A percentile compares a stretch with the other conserved stretches of the same genome.
Conservation (phyloP, 179 eudicot genomes). For the Spinacia oleracea region DNA sequence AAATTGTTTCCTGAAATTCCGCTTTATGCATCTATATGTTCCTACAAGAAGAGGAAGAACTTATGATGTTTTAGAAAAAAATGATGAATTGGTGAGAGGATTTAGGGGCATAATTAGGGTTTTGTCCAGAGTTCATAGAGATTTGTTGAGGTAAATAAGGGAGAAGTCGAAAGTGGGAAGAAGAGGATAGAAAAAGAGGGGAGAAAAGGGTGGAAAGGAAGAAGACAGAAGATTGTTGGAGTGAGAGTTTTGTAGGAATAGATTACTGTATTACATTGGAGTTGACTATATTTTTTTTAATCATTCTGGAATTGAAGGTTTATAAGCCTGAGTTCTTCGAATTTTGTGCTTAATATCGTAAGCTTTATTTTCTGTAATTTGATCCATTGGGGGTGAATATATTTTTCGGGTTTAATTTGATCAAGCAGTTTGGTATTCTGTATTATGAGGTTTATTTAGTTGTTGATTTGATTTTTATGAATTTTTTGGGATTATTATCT, state of each 20-base stretch:
- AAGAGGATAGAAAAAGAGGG: not conserved
- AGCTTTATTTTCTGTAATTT: no score
- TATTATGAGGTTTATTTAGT: no score
- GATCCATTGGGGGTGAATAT: no score
- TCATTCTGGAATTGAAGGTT: no score
- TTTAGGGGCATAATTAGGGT: slow-evolving; percentile 16
- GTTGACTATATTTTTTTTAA: not conserved
- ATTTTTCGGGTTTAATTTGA: no score
- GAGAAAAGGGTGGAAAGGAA: not conserved
- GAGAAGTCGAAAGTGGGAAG: not conserved
- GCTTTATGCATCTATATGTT: no score
- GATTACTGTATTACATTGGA: not conserved
- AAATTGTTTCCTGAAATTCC: no score
- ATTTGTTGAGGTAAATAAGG: slow-evolving; percentile 12
- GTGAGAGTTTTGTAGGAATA: slow-evolving; percentile 19
- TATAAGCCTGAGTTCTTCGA: no score
- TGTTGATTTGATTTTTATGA: no score
- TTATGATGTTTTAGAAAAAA: not conserved
- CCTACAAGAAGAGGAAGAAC: not conserved
- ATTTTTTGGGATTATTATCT: no score
- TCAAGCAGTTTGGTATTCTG: no score
- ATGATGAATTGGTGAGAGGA: not conserved
- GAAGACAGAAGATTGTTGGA: slow-evolving; percentile 9
- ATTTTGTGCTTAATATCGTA: no score
- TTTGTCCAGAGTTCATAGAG: slow-evolving; percentile 9